Evolutionary conservation across 2,329 filamentous ascomycete species (phyloP).

Genomic region (Colletotrichum noveboracense): DNA sequence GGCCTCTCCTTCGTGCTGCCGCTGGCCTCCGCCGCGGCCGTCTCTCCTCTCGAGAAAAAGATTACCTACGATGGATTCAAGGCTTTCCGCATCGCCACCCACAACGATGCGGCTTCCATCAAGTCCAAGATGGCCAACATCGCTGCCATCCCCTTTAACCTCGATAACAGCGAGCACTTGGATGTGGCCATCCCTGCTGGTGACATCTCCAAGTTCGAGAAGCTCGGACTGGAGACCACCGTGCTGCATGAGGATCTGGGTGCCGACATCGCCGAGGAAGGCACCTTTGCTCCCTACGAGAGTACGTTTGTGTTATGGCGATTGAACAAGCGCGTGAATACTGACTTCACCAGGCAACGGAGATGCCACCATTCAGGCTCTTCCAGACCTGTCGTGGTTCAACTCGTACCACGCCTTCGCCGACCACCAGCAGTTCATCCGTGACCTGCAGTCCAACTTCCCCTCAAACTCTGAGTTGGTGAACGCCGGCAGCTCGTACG

Average conservation of each 20-base stretch:
- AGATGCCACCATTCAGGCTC: not conserved
- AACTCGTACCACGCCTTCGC: conserved; percentile 57
- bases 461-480: conserved; percentile 53
- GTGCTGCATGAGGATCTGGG: conserved; percentile 27
- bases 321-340: rapidly evolving
- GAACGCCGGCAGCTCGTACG: conserved; percentile 49
- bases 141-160: conserved; percentile 15
- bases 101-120: conserved; percentile 41
- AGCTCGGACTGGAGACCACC: conserved; percentile 25
- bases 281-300: conserved; percentile 10
- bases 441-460: conserved; percentile 47
- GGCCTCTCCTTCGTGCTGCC: conserved; percentile 7
- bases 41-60: conserved; percentile 10
- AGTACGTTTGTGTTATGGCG: not conserved
- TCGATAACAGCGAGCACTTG: conserved; percentile 22
- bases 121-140: conserved; percentile 34
- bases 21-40: conserved; percentile 11
- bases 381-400: conserved; percentile 50
- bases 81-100: conserved; percentile 49
- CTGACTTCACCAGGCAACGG: not conserved
- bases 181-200: conserved; percentile 29
- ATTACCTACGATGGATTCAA: conserved; percentile 38
- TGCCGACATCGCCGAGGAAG: conserved; percentile 26
- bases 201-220: conserved; percentile 27
- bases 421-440: conserved; percentile 54